Conservation (phyloP, 106 monocot genomes). For the Iris macrosiphon region DNA sequence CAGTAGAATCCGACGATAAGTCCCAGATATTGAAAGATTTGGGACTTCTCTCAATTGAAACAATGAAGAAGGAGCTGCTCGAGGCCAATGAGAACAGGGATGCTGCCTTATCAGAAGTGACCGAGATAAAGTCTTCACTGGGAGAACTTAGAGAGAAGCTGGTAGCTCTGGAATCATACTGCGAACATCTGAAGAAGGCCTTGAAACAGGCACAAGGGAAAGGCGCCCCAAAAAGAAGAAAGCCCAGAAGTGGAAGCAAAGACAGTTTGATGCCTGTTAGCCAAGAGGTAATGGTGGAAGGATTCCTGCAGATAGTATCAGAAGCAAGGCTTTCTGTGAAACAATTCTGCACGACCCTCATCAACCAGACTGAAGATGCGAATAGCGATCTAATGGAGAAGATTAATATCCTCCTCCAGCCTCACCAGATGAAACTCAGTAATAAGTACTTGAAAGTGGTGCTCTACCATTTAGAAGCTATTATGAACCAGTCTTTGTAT, state of each 20-base stretch:
- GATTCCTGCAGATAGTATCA: conserved; percentile 90
- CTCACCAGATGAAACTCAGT: conserved; percentile 22
- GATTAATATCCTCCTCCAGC: conserved; percentile 40
- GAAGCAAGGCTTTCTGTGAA: conserved; percentile 84
- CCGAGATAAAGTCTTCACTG: conserved; percentile 69
- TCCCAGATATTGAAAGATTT: conserved; percentile 58
- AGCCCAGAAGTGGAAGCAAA: conserved; percentile 21
- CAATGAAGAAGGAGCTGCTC: conserved; percentile 63
- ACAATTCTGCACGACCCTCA: conserved; percentile 74
- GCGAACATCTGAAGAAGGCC: conserved; percentile 79
- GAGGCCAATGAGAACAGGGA: conserved; percentile 67
- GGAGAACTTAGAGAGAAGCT: conserved; percentile 67
- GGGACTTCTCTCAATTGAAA: conserved; percentile 52
- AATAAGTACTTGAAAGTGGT: conserved; percentile 36
- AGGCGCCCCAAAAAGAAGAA: conserved; percentile 46
- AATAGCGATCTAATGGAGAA: conserved; percentile 40
- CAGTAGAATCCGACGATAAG: conserved; percentile 46
- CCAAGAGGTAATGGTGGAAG: conserved; percentile 87
- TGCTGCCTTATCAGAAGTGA: conserved; percentile 59
- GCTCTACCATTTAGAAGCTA: conserved; percentile 71
- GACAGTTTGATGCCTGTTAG: conserved; percentile 68
- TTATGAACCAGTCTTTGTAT: conserved; percentile 58
- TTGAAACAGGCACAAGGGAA: conserved; percentile 53
- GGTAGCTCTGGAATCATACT: conserved; percentile 56
- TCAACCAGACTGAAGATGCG: conserved; percentile 42